Evolutionary conservation across 1,284 basidiomycete genomes (phyloP), one percentile per base, ranked within the genome.

Genomic region (Mycosarcoma maydis): DNA sequence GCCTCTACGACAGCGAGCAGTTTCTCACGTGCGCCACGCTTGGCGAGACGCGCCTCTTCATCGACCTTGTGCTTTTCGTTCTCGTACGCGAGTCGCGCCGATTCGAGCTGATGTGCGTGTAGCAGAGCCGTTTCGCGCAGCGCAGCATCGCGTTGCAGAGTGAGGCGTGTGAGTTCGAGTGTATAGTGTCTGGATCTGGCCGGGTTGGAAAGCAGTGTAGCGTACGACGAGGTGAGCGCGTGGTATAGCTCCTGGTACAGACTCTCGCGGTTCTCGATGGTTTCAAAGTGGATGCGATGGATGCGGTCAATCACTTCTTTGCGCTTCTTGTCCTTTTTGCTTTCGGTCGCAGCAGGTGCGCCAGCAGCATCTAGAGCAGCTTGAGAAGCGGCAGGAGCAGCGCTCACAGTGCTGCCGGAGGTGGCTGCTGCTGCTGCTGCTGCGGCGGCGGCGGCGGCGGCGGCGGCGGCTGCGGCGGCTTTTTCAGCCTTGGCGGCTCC

Each of bases 241-340:
- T 73, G 70, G 44, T 73, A 75, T 11, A 77, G 64, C 17, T 80
- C 76, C 24, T 78, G 73, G 41, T 76, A 80, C n/a, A 76, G 49
- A 7, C 66, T 33, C 8, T 81, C 80, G 29, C 80, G 62, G 45
- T 77, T 76, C 46, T 81, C 80, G 32, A 80, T 50, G 13, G 72
- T 75, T 23, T 81, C 78, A 57, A 76, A 78, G 46, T 80, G 78
- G 33, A 75, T 65, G 29, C 73, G 73, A 37, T 80, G 75, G 37
- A 81, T 68, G 26, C 77, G 73, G 32, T 81, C 80, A 27, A 81
- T 71, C 23, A 80, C 75, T 38, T 81, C 80, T 34, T 72, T 74
- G 41, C 78, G 68, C 62, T 80, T 81, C 59, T 71, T 71, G 62
- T 71, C 68, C 54, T 71, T 71, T 34, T 71, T 71, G 62, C 61